Percentiles rank a stretch among this genome's conserved stretches.
phyloP scores from a whole-genome alignment of 1,284 basidiomycete genomes.

The Trametes versicolor region DNA sequence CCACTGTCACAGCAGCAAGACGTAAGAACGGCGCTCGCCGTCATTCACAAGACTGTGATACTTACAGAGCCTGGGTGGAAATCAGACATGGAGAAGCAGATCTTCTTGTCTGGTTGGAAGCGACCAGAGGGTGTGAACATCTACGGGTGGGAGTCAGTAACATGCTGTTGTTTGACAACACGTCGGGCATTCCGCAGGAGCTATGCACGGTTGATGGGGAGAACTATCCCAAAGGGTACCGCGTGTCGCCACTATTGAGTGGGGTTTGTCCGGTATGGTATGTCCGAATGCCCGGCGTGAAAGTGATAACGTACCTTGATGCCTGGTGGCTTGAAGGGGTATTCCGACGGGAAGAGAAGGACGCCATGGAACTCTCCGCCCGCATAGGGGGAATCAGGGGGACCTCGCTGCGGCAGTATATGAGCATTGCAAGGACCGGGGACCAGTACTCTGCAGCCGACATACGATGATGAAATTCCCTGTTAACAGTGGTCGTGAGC shows the following conservation, averaged over 20 bases:
- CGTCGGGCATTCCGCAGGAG: too few relatives aligned
- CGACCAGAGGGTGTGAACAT: slow-evolving; percentile 95
- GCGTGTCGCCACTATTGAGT: too few relatives aligned
- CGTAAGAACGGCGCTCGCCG: background rate
- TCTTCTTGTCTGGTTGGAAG: slow-evolving; percentile 94
- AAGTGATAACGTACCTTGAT: slow-evolving; percentile 76
- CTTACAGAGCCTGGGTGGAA: slow-evolving; percentile 91
- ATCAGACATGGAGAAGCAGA: slow-evolving; percentile 96
- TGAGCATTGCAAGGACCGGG: slow-evolving; percentile 22
- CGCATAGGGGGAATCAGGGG: slow-evolving; percentile 91
- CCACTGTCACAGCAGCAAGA: slow-evolving; percentile 62
- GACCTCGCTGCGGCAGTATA: slow-evolving; percentile 75
- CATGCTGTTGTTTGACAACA: background rate
- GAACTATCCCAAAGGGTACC: too few relatives aligned
- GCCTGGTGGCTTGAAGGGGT: slow-evolving; percentile 94
- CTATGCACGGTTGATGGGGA: too few relatives aligned
- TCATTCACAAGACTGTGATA: slow-evolving; percentile 28
- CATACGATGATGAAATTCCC: slow-evolving; percentile 93
- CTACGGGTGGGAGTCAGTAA: slow-evolving; percentile 48
- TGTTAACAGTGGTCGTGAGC: slow-evolving; percentile 45
- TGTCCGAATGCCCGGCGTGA: too few relatives aligned
- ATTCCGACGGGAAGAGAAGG: slow-evolving; percentile 90
- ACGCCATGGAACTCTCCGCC: slow-evolving; percentile 96
- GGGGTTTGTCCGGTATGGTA: too few relatives aligned
- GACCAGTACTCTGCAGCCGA: slow-evolving; percentile 15